Base-by-base conservation (phyloP, 2,329 filamentous ascomycete genomes). In the Arthrobotrys iridis region DNA sequence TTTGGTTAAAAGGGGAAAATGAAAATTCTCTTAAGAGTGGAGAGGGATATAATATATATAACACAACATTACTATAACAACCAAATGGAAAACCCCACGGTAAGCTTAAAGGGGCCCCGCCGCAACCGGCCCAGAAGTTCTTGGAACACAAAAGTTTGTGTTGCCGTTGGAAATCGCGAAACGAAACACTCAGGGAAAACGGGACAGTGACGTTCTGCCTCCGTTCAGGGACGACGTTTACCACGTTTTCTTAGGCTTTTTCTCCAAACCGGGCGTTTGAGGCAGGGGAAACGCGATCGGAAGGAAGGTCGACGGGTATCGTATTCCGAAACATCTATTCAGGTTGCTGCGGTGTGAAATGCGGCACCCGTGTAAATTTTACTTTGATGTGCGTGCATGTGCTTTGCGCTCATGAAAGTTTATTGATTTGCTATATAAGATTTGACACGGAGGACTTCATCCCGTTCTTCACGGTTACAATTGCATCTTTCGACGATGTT, bases 161-260 rank as follows among this genome's bases (percentile, higher is more conserved):
- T 62, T 70, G 65, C 43, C 33, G 30, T 48, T 50, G 33, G 22
- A 15, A 60, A 50, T 58, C 55, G 43, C 62, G 70, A 74, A 74
- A 74, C 70, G 62, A 74, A 74, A 74, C 70, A 74, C 70, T 74
- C 70, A 62, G 52, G n/a, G 28, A 55, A n/a, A 24, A 62, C 65
- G 45, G 55, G 55, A 70, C 55, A 33, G 65, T 43, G 45, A 37
- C 65, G 64, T 43, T 43, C 40, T 52, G 41, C 52, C 30, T 57
- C 11, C 45, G 22, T 22, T 62, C 57, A 70, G 65, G 55, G 55
- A 70, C 65, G 52, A 70, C 33, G 37, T 55, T 15, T 35, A 35
- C 50, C 50, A 70, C 65, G 65, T 70, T 70, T 67, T 59, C 40
- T 33, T 66, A 3, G 22, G 1, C 37, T 41, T 43, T 43, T 20